Conservation (phyloP, 495 filamentous ascomycete genomes). For the Penicillium salamii region DNA sequence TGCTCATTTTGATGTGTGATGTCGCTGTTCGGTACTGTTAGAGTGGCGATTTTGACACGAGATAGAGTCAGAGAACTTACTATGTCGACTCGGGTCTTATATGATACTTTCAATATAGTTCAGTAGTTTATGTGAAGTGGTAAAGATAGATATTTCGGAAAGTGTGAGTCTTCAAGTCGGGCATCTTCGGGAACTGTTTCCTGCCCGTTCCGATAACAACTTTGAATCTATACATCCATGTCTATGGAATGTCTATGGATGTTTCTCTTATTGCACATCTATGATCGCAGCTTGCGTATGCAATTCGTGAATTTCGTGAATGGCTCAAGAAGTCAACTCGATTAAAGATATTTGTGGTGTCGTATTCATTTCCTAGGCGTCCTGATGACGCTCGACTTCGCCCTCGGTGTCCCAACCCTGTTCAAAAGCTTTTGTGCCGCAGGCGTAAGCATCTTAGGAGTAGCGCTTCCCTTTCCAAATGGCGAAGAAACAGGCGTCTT, state of each 20-base stretch:
- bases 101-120: neutral
- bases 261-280: too few species aligned
- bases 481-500: slow-evolving; percentile 61
- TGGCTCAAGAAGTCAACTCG: neutral
- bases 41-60: too few species aligned
- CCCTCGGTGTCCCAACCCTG: slow-evolving; percentile 49
- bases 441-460: slow-evolving; percentile 52
- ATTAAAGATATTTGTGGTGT: neutral
- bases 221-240: neutral
- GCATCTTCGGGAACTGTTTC: slow-evolving; percentile 14
- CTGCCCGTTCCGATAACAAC: slow-evolving; percentile 15
- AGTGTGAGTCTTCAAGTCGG: slow-evolving; percentile 16
- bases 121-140: neutral
- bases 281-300: neutral
- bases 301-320: too few species aligned
- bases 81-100: neutral
- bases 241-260: too few species aligned
- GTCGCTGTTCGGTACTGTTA: neutral
- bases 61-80: too few species aligned
- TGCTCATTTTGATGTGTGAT: slow-evolving; percentile 1
- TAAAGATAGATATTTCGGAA: neutral
- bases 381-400: slow-evolving; percentile 52
- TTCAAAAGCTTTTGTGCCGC: slow-evolving; percentile 77
- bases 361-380: slow-evolving; percentile 45
- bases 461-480: neutral